phyloP scores from a whole-genome alignment of 352 stramenopile genomes.

The Globisporangium alternatum region DNA sequence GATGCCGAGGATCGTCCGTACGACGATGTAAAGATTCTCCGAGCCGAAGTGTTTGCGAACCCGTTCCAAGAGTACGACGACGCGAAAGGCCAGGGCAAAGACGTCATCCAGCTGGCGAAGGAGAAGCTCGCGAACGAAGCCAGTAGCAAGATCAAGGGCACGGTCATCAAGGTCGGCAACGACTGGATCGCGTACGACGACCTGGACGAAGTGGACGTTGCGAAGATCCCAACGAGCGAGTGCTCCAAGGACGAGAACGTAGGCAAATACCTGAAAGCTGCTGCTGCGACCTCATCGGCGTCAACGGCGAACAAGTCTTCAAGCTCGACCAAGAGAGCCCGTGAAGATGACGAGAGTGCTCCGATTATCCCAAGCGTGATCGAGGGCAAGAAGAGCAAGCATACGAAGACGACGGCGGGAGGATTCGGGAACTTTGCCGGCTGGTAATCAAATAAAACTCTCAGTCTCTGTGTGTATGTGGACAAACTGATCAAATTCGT shows the following conservation, averaged over 20 bases:
- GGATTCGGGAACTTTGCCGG: conserved; percentile 80
- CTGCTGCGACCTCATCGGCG: not conserved
- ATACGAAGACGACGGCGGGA: conserved; percentile 23
- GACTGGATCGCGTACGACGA: conserved; percentile 83
- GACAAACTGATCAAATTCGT: not conserved
- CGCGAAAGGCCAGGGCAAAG: conserved; percentile 46
- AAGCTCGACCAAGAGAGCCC: conserved; percentile 22
- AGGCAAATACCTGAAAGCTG: conserved; percentile 65
- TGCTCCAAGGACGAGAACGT: conserved; percentile 48
- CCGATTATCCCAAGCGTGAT: conserved; percentile 43
- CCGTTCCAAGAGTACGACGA: conserved; percentile 88
- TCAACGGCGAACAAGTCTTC: not conserved
- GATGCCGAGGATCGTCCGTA: conserved; percentile 78
- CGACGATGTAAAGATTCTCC: conserved; percentile 80
- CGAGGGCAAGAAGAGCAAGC: conserved; percentile 74
- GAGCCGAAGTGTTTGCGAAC: conserved; percentile 83
- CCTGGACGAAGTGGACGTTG: conserved; percentile 46
- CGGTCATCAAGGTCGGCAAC: conserved; percentile 73
- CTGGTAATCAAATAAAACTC: conserved; percentile 38
- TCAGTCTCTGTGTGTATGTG: not conserved
- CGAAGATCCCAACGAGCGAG: conserved; percentile 41
- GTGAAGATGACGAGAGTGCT: conserved; percentile 13
- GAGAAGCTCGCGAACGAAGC: conserved; percentile 49
- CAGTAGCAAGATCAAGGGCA: conserved; percentile 51
- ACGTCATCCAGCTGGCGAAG: conserved; percentile 54